A percentile compares a stretch with the other conserved stretches of the same genome.
These are phyloP conservation scores for Monosporascus sp. DNA, from an alignment of 2,329 filamentous ascomycete species.

Conservation along the genomic window DNA sequence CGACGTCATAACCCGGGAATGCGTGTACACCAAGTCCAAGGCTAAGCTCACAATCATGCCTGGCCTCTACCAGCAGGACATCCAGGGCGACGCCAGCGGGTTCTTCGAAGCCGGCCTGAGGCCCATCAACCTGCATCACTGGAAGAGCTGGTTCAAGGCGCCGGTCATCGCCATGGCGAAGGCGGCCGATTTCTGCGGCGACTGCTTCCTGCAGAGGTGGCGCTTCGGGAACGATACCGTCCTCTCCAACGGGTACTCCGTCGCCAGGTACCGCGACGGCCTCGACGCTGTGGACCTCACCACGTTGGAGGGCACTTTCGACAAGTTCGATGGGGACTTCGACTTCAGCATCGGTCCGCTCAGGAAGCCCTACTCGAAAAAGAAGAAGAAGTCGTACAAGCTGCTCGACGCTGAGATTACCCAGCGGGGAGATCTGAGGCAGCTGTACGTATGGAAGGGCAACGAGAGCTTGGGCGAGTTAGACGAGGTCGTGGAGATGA, in stretches of 20 bases:
- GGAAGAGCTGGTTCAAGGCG: conserved; percentile 55
- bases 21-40: conserved; percentile 49
- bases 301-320: conserved; percentile 51
- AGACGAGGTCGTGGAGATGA: conserved; percentile 44
- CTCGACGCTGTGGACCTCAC: conserved; percentile 36
- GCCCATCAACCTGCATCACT: conserved; percentile 57
- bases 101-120: conserved; percentile 54
- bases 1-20: conserved; percentile 53
- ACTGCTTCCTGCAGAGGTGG: conserved; percentile 55
- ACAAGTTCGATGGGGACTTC: conserved; percentile 40
- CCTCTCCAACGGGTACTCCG: conserved; percentile 56
- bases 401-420: conserved; percentile 40
- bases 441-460: conserved; percentile 48
- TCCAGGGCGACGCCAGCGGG: conserved; percentile 49
- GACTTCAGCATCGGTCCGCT: conserved; percentile 51
- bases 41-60: conserved; percentile 51
- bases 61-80: conserved; percentile 53
- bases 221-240: conserved; percentile 41
- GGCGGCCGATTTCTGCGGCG: conserved; percentile 48
- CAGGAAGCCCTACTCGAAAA: conserved; percentile 28
- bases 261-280: conserved; percentile 42
- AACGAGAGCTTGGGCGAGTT: conserved; percentile 33
- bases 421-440: conserved; percentile 39
- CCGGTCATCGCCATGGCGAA: conserved; percentile 46
- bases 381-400: conserved; percentile 47